phyloP scores from a whole-genome alignment of 306 rosid genomes.

The Prunus padus region DNA sequence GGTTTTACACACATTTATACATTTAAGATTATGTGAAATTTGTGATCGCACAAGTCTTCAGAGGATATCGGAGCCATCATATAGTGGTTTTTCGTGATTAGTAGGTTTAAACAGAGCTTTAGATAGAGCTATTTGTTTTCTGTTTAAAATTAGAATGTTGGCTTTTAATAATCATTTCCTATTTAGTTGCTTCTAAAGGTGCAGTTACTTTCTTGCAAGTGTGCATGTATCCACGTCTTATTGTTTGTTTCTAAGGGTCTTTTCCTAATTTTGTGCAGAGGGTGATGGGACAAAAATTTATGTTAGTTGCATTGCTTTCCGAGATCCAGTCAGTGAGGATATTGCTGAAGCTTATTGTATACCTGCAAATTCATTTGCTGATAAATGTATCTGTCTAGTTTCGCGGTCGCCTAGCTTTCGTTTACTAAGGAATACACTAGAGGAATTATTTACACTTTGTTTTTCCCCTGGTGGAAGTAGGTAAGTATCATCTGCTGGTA shows the following conservation, averaged over 20 bases:
- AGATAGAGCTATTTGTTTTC: not conserved
- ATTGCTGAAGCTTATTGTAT: constrained; percentile 85
- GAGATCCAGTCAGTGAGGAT: constrained; percentile 93
- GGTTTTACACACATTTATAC: not conserved
- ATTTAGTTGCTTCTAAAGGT: not conserved
- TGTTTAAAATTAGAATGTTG: not conserved
- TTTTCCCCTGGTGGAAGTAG: constrained; percentile 88
- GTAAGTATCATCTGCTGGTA: constrained; percentile 45
- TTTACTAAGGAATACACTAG: constrained; percentile 62
- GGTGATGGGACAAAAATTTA: constrained; percentile 97
- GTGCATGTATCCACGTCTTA: not conserved
- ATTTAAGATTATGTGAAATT: not conserved
- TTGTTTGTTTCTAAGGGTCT: not conserved
- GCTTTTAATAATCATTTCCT: not conserved
- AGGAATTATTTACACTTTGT: constrained; percentile 81
- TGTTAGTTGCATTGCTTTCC: constrained; percentile 94
- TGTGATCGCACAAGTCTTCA: not conserved
- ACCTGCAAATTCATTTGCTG: constrained; percentile 88
- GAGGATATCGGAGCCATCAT: not conserved
- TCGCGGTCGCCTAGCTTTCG: constrained; percentile 88
- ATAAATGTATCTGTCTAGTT: constrained; percentile 96
- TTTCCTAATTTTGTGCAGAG: constrained; percentile 53
- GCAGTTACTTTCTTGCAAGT: not conserved
- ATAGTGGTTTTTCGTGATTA: not conserved
- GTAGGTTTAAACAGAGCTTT: not conserved